A percentile compares a stretch with the other conserved stretches of the same genome.
Evolutionary conservation across 75 land plant genomes (phyloP).

Genomic region (Pinus albicaulis): DNA sequence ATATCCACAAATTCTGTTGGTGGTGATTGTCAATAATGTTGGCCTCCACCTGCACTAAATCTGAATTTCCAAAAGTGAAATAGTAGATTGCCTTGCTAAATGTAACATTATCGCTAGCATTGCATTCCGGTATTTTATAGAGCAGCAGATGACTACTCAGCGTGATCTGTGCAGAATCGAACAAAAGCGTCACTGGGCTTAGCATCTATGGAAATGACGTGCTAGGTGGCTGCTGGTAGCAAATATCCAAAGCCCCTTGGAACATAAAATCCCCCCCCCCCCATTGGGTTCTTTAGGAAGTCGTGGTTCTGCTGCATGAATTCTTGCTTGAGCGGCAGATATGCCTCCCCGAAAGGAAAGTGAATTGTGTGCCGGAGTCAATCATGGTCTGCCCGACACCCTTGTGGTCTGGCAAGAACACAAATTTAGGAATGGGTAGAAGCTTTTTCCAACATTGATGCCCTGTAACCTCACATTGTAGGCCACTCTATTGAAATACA

Average conservation of each 20-base stretch:
- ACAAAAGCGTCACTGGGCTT: slow-evolving; percentile 20
- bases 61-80: slow-evolving; percentile 70
- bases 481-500: slow-evolving; percentile 53
- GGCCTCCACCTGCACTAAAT: slow-evolving; percentile 37
- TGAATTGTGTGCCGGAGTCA: slow-evolving; percentile 82
- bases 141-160: slow-evolving; percentile 40
- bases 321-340: slow-evolving; percentile 39
- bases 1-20: slow-evolving; percentile 83
- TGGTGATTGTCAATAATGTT: slow-evolving; percentile 83
- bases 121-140: slow-evolving; percentile 32
- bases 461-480: slow-evolving; percentile 67
- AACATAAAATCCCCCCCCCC: slow-evolving; percentile 30
- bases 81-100: slow-evolving; percentile 27
- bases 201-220: background rate
- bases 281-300: slow-evolving; percentile 2
- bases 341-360: slow-evolving; percentile 51
- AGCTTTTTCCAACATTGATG: slow-evolving; percentile 40
- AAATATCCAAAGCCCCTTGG: slow-evolving; percentile 62
- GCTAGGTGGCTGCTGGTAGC: slow-evolving; percentile 23
- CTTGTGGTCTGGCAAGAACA: slow-evolving; percentile 52
- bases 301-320: slow-evolving; percentile 29
- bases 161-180: slow-evolving; percentile 44
- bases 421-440: slow-evolving; percentile 40
- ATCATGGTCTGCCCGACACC: slow-evolving; percentile 90
- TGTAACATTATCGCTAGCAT: slow-evolving; percentile 15